A percentile compares a stretch with the other conserved stretches of the same genome.
These are phyloP conservation scores for Phyllosticta capitalensis DNA, from an alignment of 2,329 filamentous ascomycete species.

Conservation along the genomic window DNA sequence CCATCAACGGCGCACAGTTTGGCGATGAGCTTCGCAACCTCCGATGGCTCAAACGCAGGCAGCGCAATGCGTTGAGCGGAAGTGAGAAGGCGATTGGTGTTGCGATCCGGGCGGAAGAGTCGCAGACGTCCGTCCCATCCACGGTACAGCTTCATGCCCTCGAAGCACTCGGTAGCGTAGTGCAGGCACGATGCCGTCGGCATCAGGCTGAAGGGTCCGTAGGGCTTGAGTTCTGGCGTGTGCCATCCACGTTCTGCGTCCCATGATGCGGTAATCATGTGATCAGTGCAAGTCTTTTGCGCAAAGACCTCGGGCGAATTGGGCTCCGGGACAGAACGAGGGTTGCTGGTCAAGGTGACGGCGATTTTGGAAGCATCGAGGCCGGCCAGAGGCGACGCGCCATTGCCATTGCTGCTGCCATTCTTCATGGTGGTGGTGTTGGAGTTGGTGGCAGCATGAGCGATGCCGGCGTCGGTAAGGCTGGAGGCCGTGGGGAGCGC, in stretches of 20 bases:
- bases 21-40: slow-evolving; percentile 65
- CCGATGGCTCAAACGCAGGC: slow-evolving; percentile 59
- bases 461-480: slow-evolving; percentile 29
- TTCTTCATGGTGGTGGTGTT: slow-evolving; percentile 2
- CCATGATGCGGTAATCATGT: slow-evolving; percentile 77
- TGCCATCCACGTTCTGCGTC: slow-evolving; percentile 57
- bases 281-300: slow-evolving; percentile 57
- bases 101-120: slow-evolving; percentile 67
- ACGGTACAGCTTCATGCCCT: slow-evolving; percentile 68
- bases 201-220: slow-evolving; percentile 67
- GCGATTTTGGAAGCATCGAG: slow-evolving; percentile 37
- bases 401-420: slow-evolving; percentile 13
- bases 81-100: slow-evolving; percentile 54
- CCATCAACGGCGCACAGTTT: slow-evolving; percentile 65
- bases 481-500: slow-evolving; percentile 18
- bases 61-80: slow-evolving; percentile 57
- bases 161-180: slow-evolving; percentile 88
- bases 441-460: slow-evolving; percentile 9
- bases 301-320: slow-evolving; percentile 31
- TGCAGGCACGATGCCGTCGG: slow-evolving; percentile 74
- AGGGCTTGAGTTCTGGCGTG: slow-evolving; percentile 63
- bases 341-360: slow-evolving; percentile 31
- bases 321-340: slow-evolving; percentile 33
- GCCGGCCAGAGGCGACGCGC: slow-evolving; percentile 21
- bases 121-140: slow-evolving; percentile 61